Evolutionary conservation across 208 protist genomes (phyloP).

Genomic region (Tritrichomonas musculus): DNA sequence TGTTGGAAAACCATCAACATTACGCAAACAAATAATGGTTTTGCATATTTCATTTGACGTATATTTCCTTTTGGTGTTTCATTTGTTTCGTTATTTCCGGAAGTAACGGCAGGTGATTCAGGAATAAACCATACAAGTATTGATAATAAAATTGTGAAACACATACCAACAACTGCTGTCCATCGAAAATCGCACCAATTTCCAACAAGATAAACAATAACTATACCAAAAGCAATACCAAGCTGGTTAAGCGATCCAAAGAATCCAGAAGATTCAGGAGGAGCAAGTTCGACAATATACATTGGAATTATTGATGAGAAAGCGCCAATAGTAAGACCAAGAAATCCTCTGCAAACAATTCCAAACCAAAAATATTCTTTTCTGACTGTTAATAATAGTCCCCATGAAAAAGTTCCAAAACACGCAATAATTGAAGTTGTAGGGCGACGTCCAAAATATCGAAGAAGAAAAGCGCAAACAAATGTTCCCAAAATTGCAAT

Average conservation of each 20-base stretch:
- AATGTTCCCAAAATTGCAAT: neutral
- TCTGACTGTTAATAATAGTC: neutral
- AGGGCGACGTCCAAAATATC: neutral
- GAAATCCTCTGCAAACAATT: neutral
- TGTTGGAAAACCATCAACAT: slow-evolving; percentile 37
- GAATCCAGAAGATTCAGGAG: neutral
- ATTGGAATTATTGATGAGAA: slow-evolving; percentile 11
- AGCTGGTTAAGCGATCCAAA: neutral
- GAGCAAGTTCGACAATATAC: slow-evolving; percentile 21
- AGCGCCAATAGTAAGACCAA: neutral
- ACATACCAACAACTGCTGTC: neutral
- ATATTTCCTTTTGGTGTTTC: neutral
- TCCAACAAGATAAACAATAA: neutral
- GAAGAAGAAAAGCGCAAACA: neutral
- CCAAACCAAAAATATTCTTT: neutral
- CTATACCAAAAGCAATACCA: neutral
- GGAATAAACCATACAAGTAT: neutral
- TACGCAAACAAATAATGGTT: slow-evolving; percentile 12
- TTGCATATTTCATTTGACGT: neutral
- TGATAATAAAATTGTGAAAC: neutral
- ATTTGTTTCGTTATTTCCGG: neutral
- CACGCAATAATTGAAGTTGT: neutral
- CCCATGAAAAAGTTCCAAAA: neutral
- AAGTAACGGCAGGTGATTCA: neutral
- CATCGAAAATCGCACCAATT: neutral